phyloP scores from a whole-genome alignment of 306 rosid genomes.

The Luffa acutangula region DNA sequence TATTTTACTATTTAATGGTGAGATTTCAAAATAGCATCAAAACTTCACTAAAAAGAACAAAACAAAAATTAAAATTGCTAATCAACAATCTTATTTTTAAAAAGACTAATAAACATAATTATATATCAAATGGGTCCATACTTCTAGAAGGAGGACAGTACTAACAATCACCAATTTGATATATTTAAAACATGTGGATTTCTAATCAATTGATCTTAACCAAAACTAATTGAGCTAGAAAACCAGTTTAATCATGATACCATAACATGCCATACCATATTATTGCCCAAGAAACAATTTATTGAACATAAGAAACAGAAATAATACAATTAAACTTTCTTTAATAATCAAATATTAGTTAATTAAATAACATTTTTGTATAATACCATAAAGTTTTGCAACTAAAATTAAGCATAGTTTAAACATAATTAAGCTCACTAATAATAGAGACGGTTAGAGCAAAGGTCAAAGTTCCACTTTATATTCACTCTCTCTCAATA shows the following conservation, averaged over 20 bases:
- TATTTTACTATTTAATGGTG: not conserved
- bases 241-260: not conserved
- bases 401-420: not conserved
- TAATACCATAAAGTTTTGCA: not conserved
- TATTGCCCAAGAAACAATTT: not conserved
- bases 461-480: conserved; percentile 4
- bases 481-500: conserved; percentile 1
- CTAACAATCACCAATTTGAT: not conserved
- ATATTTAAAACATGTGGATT: not conserved
- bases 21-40: not conserved
- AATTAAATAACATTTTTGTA: not conserved
- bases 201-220: not conserved
- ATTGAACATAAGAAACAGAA: not conserved
- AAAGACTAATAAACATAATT: not conserved
- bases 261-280: too few species aligned
- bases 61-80: not conserved
- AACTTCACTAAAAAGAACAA: not conserved
- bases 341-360: too few species aligned
- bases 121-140: not conserved
- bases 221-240: not conserved
- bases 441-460: conserved; percentile 9
- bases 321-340: too few species aligned
- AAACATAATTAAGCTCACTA: not conserved
- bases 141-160: not conserved
- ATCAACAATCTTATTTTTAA: not conserved